Evolutionary conservation across 306 rosid species (phyloP).

Genomic region (Quercus engelmannii): DNA sequence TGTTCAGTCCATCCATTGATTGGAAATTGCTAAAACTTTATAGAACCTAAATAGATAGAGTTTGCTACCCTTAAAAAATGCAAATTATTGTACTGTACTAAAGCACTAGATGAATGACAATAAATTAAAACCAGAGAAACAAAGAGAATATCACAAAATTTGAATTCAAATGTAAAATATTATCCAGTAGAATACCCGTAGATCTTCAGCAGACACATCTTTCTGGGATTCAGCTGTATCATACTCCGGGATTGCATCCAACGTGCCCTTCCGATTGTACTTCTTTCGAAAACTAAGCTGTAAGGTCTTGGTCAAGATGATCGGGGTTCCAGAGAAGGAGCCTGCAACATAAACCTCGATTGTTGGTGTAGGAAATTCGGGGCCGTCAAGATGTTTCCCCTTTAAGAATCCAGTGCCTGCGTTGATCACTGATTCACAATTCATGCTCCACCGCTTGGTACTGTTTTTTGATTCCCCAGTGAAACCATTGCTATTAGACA

Average conservation of each 20-base stretch:
- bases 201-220: conserved; percentile 43
- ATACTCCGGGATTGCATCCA: conserved; percentile 78
- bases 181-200: conserved; percentile 49
- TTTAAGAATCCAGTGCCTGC: conserved; percentile 55
- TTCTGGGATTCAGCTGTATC: conserved; percentile 59
- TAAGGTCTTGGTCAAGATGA: conserved; percentile 76
- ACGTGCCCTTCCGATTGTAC: conserved; percentile 47
- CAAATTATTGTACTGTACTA: neutral
- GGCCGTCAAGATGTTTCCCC: conserved; percentile 50
- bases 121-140: neutral
- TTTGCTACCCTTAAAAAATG: neutral
- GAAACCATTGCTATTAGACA: conserved; percentile 56
- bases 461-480: conserved; percentile 48
- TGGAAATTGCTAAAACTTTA: neutral
- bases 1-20: neutral
- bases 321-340: conserved; percentile 66
- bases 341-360: conserved; percentile 94
- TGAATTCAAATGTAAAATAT: conserved; percentile 1
- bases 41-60: neutral
- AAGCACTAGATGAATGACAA: conserved; percentile 4
- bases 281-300: conserved; percentile 59
- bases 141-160: conserved; percentile 2
- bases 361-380: conserved; percentile 46
- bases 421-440: conserved; percentile 52
- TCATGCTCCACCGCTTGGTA: conserved; percentile 73